Base-by-base conservation (phyloP, 2,329 filamentous ascomycete species). In the Pseudogymnoascus sp. region DNA sequence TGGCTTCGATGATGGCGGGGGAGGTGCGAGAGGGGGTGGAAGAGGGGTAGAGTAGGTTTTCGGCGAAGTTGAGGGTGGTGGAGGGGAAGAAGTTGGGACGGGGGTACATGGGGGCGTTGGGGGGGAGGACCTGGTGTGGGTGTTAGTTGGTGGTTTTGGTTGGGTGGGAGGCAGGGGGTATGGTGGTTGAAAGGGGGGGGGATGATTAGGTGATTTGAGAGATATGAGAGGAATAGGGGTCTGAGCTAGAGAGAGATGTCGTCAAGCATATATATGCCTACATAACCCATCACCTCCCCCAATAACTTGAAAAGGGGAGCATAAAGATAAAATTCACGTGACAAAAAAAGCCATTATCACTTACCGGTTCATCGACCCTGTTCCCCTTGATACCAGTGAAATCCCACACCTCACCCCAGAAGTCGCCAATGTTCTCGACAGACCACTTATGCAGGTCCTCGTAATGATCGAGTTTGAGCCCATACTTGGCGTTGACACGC, bases 341-440 rank as follows among this genome's bases (percentile, higher is more conserved):
- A 14, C 38, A 31, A 16, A 63, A 44, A 26, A 64, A 24, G n/a
- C 33, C 4, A 42, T 59, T 37, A 26, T 35, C 24, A 47, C 77
- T 64, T 72, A 90, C 88, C 76, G 82, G 74, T 26, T 81, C 77
- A 72, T 84, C 93, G 6, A 79, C 75, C 70, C 78, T 79, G 24
- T 89, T 88, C 4, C 90, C 85, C 67, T 81, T 86, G 68, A 97
- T 82, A 47, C 89, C 89, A 2, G 89, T 89, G 75, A 89, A 93
- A 44, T 89, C 80, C 93, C 93, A 97, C 8, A 91, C 83, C 63
- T 92, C 87, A 60, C 83, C 86, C 93, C 93, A 97, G 74, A 97
- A 96, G 1, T 81, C 78, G 24, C 86, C 81, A 6, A 91, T 81
- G 69, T 93, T 81, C 6, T 88, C 83, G 67, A 95, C 82, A 68